Evolutionary conservation across 768 basidiomycete genomes (phyloP).

Genomic region (Boletus vinaceobasis): DNA sequence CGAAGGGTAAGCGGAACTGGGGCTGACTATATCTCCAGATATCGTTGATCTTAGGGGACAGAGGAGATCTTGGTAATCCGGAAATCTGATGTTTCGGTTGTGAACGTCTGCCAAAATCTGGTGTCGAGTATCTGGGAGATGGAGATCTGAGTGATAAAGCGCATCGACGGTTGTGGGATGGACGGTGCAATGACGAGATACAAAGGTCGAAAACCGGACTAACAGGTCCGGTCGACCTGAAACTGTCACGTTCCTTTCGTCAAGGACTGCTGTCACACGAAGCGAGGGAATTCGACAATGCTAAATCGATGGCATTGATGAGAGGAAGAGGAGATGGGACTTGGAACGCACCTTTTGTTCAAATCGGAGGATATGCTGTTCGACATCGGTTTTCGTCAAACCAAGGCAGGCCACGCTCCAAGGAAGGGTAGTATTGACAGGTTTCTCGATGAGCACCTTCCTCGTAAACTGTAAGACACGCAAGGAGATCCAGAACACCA

Average conservation of each 20-base stretch:
- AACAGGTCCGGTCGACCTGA: slow-evolving; percentile 57
- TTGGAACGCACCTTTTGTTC: slow-evolving; percentile 17
- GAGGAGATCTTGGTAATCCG: slow-evolving; percentile 44
- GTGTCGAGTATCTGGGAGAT: slow-evolving; percentile 30
- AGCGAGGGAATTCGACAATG: slow-evolving; percentile 27
- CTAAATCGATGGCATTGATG: slow-evolving; percentile 2
- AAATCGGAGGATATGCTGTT: slow-evolving; percentile 26
- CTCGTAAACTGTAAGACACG: slow-evolving; percentile 37
- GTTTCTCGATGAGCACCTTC: slow-evolving; percentile 13
- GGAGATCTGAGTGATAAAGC: slow-evolving; percentile 48
- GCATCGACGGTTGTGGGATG: slow-evolving; percentile 46
- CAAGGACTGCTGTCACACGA: slow-evolving; percentile 50
- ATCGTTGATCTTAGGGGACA: slow-evolving; percentile 47
- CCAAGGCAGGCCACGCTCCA: slow-evolving; percentile 47
- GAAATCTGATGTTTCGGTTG: slow-evolving; percentile 48
- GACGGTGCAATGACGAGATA: slow-evolving; percentile 35
- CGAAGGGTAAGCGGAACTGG: slow-evolving; percentile 14
- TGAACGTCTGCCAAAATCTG: slow-evolving; percentile 44
- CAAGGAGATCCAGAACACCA: slow-evolving; percentile 52
- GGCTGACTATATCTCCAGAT: slow-evolving; percentile 37
- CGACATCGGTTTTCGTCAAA: slow-evolving; percentile 22
- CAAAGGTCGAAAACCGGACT: slow-evolving; percentile 36
- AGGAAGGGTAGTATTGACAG: slow-evolving; percentile 28
- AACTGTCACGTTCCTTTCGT: slow-evolving; percentile 47
- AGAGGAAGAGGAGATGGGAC: not conserved